A percentile compares a stretch with the other conserved stretches of the same genome.
Conservation (phyloP, 2,329 filamentous ascomycete species). For the Arthroderma sp. region DNA sequence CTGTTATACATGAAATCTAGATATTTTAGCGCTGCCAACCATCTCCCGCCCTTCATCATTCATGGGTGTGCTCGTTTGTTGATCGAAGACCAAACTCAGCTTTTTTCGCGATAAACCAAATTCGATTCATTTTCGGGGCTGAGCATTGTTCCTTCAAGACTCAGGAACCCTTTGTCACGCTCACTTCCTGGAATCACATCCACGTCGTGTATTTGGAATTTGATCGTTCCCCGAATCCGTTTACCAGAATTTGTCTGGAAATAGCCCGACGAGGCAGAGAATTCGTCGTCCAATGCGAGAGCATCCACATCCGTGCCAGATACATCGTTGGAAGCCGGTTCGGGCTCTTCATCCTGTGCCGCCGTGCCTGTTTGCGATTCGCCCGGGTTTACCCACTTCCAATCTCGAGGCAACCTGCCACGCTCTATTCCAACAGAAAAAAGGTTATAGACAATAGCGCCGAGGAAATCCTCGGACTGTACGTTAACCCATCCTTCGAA, state of each 20-base stretch:
- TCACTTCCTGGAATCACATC: constrained; percentile 58
- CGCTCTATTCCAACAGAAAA: constrained; percentile 84
- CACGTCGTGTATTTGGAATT: constrained; percentile 72
- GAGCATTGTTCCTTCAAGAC: constrained; percentile 79
- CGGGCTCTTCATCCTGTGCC: constrained; percentile 5
- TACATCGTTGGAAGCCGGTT: constrained; percentile 18
- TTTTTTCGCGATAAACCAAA: constrained; percentile 42
- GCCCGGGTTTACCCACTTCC: constrained; percentile 63
- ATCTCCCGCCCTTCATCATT: background rate
- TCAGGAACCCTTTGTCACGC: constrained; percentile 62
- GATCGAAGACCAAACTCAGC: constrained; percentile 15
- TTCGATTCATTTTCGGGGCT: constrained; percentile 51
- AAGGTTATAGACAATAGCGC: constrained; percentile 76
- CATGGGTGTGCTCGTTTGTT: constrained; percentile 19
- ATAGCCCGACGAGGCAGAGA: constrained; percentile 49
- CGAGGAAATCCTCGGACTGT: constrained; percentile 78
- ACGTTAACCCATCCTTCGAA: constrained; percentile 74
- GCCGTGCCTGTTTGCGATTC: background rate
- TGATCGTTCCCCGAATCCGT: constrained; percentile 55
- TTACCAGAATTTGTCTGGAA: constrained; percentile 62
- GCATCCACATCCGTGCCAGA: constrained; percentile 22
- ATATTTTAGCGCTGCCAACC: background rate
- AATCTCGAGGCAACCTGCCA: constrained; percentile 58
- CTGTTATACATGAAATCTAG: too few species aligned
- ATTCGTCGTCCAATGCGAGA: constrained; percentile 33